Conservation (phyloP, 176 grass and related monocot genomes). For the Ensete glaucum region DNA sequence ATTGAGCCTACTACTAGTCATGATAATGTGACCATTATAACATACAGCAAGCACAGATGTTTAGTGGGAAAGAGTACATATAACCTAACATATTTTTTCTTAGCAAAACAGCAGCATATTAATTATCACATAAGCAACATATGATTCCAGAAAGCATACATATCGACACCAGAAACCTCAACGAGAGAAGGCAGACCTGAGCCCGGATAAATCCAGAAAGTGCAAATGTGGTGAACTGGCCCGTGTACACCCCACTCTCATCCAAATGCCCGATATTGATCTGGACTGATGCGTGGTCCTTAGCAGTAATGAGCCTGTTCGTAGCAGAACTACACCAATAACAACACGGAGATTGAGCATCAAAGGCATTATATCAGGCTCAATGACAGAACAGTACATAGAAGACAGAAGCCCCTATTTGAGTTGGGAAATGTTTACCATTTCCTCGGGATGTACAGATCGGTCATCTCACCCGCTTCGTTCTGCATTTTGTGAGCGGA, state of each 20-base stretch:
- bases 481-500: neutral
- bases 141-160: neutral
- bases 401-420: neutral
- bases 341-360: neutral
- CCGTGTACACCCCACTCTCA: slow-evolving; percentile 4
- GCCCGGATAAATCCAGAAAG: slow-evolving; percentile 8
- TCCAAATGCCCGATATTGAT: slow-evolving; percentile 6
- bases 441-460: slow-evolving; percentile 16
- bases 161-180: neutral
- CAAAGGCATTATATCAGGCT: no score
- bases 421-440: neutral
- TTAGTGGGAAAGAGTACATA: no score
- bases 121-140: no score
- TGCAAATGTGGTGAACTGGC: slow-evolving; percentile 10
- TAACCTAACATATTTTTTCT: no score
- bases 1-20: no score
- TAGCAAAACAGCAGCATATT: no score
- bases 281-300: slow-evolving; percentile 7
- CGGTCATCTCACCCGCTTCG: slow-evolving; percentile 2
- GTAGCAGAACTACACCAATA: slow-evolving; percentile 1
- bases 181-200: slow-evolving; percentile 1
- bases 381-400: neutral
- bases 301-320: slow-evolving; percentile 12
- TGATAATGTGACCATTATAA: no score
- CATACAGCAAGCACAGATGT: no score